Conservation (phyloP, 2,329 filamentous ascomycete species). For the Ophiostoma novo-ulmi region DNA sequence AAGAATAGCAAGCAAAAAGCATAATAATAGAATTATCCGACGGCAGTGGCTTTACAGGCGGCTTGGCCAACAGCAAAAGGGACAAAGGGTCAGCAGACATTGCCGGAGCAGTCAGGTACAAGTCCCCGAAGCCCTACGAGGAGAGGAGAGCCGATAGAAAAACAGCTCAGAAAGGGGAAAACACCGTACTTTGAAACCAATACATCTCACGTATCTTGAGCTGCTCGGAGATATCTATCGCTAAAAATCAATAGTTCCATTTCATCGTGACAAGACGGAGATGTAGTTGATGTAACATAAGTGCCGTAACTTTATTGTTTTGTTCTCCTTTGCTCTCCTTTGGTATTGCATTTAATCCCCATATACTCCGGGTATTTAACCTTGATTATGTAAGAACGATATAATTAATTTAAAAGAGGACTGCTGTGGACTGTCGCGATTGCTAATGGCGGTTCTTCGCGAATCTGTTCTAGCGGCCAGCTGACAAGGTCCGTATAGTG, state of each 20-base stretch:
- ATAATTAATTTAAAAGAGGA: not conserved
- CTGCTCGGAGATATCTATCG: not conserved
- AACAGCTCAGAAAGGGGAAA: not conserved
- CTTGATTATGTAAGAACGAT: not conserved
- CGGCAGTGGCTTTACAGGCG: not conserved
- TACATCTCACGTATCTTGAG: not conserved
- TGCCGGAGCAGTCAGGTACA: not conserved
- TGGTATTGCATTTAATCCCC: not conserved
- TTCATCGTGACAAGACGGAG: not conserved
- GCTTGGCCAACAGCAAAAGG: not conserved
- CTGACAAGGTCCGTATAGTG: not conserved
- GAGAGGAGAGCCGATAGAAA: not conserved
- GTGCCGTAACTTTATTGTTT: not conserved
- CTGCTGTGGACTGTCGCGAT: not conserved
- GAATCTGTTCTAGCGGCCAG: not conserved
- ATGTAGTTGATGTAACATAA: not conserved
- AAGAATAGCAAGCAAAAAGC: not conserved
- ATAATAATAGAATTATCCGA: not conserved
- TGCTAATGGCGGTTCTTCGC: not conserved
- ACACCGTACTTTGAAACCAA: not conserved
- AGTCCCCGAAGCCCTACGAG: not conserved
- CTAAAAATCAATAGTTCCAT: constrained; percentile 6
- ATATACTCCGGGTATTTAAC: not conserved
- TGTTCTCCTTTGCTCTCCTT: not conserved
- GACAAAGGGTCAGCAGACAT: not conserved